Base-by-base conservation (phyloP, 495 filamentous ascomycete species). In the Cenococcum geophilum region DNA sequence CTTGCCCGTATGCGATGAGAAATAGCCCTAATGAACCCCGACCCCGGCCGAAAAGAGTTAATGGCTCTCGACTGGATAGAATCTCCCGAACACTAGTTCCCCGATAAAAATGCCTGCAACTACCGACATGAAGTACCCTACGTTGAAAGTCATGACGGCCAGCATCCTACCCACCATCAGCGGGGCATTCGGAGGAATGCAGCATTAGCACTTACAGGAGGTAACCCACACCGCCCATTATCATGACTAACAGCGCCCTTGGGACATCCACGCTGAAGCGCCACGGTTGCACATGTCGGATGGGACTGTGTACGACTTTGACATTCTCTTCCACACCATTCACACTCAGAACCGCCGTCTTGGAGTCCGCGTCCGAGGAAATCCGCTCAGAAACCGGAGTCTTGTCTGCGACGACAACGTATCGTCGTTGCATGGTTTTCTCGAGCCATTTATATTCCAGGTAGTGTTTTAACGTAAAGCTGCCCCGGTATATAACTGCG, bases 61-160 rank as follows among this genome's bases (percentile, higher is more conserved):
- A 43, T 36, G 21, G 14, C 10, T 56, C 9, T 37, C 23, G 8
- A 20, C 62, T 21, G 61, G 62, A 43, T 73, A 72, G 66, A 85
- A 91, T 62, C 92, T 78, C 12, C 92, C 92, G 52, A 92, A 78
- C 0, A 82, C 80, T 37, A 97, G 75, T 73, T 92, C 92, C 14
- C 92, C 92, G 4, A 93, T 67, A 70, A 96, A 96, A 1, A 84
- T 80, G 5, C 92, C 92, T 5, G 76, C 88, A 22, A 97, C 82
- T 0, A 96, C 82, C 1, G 92, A 91, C 25, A 92, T 75, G 75
- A 96, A 97, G 69, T 96, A 97, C n/a, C 92, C 92, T 48, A 97
- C 82, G 68, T 97, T 97, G 83, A 92, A 82, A 3, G 91, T 93
- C 92, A 97, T 97, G 67, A 96, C 89, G n/a, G 89, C 92, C 75